Conservation (phyloP, 1,139 yeast species). For the Taphrina flavorubra region DNA sequence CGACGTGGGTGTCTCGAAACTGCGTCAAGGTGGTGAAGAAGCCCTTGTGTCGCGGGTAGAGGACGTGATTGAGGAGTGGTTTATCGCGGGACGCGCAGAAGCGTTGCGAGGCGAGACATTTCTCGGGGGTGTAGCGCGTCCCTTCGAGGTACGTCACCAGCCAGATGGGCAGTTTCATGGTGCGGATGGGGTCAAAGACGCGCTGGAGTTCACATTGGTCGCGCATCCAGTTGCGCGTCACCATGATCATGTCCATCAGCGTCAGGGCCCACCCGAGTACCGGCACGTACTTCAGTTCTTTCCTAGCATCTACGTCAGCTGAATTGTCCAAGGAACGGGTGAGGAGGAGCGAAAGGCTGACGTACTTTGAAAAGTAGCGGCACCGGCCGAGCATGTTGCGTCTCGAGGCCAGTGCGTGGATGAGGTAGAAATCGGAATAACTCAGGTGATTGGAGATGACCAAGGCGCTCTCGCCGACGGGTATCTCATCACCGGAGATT, state of each 20-base stretch:
- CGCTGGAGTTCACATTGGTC: conserved; percentile 29
- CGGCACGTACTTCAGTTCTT: conserved; percentile 33
- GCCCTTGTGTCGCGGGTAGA: conserved; percentile 55
- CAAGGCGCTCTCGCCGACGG: conserved; percentile 35
- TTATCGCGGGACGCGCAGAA: conserved; percentile 51
- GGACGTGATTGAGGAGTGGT: conserved; percentile 59
- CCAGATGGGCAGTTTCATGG: conserved; percentile 34
- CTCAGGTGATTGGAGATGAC: conserved; percentile 41
- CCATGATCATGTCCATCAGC: conserved; percentile 37
- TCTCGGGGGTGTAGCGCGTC: conserved; percentile 42
- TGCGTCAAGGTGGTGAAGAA: conserved; percentile 50
- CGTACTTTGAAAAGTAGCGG: conserved; percentile 40
- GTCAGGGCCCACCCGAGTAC: conserved; percentile 35
- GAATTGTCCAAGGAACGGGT: background rate
- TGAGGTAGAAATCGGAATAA: conserved; percentile 41
- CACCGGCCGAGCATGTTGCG: conserved; percentile 48
- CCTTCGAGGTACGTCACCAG: conserved; percentile 38
- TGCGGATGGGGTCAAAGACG: conserved; percentile 24
- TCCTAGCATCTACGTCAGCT: background rate
- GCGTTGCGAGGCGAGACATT: conserved; percentile 50
- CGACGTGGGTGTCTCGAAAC: conserved; percentile 48
- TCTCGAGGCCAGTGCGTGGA: conserved; percentile 46
- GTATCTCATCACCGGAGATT: conserved; percentile 39
- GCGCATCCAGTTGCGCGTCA: conserved; percentile 33
- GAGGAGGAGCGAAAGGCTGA: conserved; percentile 41